These are phyloP conservation scores for Xylaria grammica DNA, from an alignment of 495 filamentous ascomycete species.

Conservation along the genomic window DNA sequence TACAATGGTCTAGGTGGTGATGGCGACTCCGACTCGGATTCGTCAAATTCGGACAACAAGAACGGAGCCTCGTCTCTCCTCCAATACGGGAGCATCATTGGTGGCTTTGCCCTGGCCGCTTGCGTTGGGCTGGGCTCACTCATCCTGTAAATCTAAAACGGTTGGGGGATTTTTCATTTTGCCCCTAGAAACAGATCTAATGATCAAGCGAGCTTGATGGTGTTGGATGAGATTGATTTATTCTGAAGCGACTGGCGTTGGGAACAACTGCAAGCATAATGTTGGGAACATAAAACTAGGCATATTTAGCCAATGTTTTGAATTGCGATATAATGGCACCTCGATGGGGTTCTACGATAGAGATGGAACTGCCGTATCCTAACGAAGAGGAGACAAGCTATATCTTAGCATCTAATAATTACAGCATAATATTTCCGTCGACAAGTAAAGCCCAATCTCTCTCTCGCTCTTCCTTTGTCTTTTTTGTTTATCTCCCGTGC, in stretches of 20 bases:
- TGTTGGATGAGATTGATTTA: slow-evolving; percentile 1
- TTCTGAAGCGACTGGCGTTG: slow-evolving; percentile 18
- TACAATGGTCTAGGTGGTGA: slow-evolving; percentile 59
- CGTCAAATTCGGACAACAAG: slow-evolving; percentile 14
- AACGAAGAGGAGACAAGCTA: slow-evolving; percentile 2
- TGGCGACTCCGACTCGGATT: slow-evolving; percentile 20
- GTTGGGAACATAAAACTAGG: neutral
- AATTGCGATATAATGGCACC: neutral
- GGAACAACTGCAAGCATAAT: slow-evolving; percentile 10
- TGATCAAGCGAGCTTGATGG: neutral
- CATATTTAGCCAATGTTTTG: neutral
- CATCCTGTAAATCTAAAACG: slow-evolving; percentile 26
- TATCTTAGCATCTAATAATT: slow-evolving; percentile 10
- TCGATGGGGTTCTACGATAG: neutral
- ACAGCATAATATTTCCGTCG: neutral
- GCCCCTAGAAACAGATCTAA: neutral
- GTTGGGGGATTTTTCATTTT: neutral
- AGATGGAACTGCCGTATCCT: neutral
- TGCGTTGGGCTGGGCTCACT: slow-evolving; percentile 35
- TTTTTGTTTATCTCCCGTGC: too few species aligned
- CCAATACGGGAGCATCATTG: slow-evolving; percentile 29
- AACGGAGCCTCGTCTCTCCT: slow-evolving; percentile 31
- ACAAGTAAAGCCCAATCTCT: neutral
- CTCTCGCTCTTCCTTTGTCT: too few species aligned
- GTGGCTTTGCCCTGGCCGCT: slow-evolving; percentile 32